Evolutionary conservation across 768 basidiomycete species (phyloP).

Genomic region (Termitomyces sp.): DNA sequence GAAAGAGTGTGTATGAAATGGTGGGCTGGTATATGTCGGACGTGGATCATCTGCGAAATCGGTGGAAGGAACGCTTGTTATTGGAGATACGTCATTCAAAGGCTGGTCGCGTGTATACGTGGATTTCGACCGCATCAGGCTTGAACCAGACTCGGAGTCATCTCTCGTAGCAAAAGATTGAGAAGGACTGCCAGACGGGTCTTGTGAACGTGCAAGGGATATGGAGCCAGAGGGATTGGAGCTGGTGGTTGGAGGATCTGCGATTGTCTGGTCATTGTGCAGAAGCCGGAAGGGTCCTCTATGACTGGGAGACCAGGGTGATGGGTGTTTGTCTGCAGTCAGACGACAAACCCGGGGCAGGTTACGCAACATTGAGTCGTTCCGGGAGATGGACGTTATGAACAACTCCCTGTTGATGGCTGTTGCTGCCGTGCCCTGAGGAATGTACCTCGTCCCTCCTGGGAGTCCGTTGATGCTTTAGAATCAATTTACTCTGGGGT

Average conservation of each 20-base stretch:
- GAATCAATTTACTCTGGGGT: not conserved
- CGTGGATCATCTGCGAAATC: constrained; percentile 17
- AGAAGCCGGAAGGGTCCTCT: constrained; percentile 1
- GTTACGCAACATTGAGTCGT: constrained; percentile 9
- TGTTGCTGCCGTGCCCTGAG: not conserved
- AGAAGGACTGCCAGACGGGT: constrained; percentile 3
- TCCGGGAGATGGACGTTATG: not conserved
- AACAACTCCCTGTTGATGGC: constrained; percentile 6
- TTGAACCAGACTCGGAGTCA: constrained; percentile 2
- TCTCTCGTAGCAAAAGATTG: constrained; percentile 7
- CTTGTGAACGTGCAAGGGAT: constrained; percentile 12
- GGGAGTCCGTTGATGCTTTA: too few relatives aligned
- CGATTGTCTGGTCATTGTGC: constrained; percentile 11
- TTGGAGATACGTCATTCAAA: constrained; percentile 6
- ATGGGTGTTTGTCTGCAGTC: constrained; percentile 4
- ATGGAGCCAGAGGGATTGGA: constrained; percentile 1
- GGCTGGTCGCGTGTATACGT: constrained; percentile 11
- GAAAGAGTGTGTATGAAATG: constrained; percentile 82
- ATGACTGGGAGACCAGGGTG: not conserved
- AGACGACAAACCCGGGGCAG: constrained; percentile 13
- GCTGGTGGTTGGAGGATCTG: constrained; percentile 9
- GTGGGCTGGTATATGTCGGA: constrained; percentile 57
- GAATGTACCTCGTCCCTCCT: too few relatives aligned
- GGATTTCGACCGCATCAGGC: constrained; percentile 7
- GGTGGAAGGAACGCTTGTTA: constrained; percentile 17